A percentile compares a stretch with the other conserved stretches of the same genome.
phyloP scores from a whole-genome alignment of 768 basidiomycete genomes.

The Terana coerulea region DNA sequence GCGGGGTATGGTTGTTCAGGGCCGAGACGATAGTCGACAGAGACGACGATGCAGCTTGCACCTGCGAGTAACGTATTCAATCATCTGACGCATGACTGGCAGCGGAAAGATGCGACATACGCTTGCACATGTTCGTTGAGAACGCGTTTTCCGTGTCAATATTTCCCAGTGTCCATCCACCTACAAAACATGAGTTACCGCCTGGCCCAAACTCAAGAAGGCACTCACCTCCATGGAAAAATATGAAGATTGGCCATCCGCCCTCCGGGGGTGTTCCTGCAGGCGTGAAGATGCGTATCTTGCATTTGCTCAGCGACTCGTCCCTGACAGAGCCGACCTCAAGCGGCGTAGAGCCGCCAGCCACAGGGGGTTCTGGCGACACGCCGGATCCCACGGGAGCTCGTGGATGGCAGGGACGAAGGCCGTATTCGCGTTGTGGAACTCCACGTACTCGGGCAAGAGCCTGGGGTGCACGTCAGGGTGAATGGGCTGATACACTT shows the following conservation, averaged over 20 bases:
- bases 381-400: slow-evolving; percentile 55
- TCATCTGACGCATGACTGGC: slow-evolving; percentile 6
- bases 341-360: slow-evolving; percentile 54
- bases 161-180: slow-evolving; percentile 75
- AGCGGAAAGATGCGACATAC: slow-evolving; percentile 29
- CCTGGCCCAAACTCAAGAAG: background rate
- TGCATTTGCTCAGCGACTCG: slow-evolving; percentile 46
- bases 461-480: slow-evolving; percentile 53
- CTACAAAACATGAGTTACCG: slow-evolving; percentile 27
- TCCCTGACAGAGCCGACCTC: slow-evolving; percentile 54
- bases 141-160: slow-evolving; percentile 60
- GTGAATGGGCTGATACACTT: slow-evolving; percentile 51
- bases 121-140: slow-evolving; percentile 53
- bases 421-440: slow-evolving; percentile 49
- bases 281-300: slow-evolving; percentile 64
- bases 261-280: slow-evolving; percentile 41
- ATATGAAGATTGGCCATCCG: slow-evolving; percentile 74
- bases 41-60: slow-evolving; percentile 57
- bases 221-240: slow-evolving; percentile 65
- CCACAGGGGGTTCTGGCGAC: slow-evolving; percentile 52
- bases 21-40: slow-evolving; percentile 69
- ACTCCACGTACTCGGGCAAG: slow-evolving; percentile 63
- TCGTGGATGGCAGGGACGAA: slow-evolving; percentile 49
- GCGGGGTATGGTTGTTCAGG: slow-evolving; percentile 71
- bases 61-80: slow-evolving; percentile 37